These are phyloP conservation scores for Aspergillus carbonarius DNA, from an alignment of 2,329 filamentous ascomycete genomes.

Conservation along the genomic window DNA sequence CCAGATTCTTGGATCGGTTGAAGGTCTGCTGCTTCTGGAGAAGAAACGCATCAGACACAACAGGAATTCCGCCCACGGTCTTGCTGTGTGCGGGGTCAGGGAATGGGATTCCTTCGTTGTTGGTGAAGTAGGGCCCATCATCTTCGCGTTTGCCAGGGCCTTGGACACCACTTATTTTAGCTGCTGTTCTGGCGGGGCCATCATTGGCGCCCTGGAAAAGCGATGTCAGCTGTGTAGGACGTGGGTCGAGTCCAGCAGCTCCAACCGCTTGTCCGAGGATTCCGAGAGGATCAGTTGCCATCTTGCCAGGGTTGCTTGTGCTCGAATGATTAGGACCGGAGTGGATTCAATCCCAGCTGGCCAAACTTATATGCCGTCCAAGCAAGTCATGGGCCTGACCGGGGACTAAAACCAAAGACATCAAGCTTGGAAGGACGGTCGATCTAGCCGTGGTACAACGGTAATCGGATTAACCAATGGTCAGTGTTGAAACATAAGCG, in stretches of 20 bases:
- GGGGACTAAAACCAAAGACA: too few relatives aligned
- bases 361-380: too few relatives aligned
- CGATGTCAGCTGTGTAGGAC: conserved; percentile 29
- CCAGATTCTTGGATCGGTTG: conserved; percentile 56
- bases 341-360: too few relatives aligned
- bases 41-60: conserved; percentile 53
- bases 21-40: conserved; percentile 58
- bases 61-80: conserved; percentile 53
- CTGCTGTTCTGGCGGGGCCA: conserved; percentile 53
- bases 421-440: too few relatives aligned
- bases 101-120: conserved; percentile 54
- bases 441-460: too few relatives aligned
- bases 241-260: conserved; percentile 40
- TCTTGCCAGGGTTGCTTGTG: too few relatives aligned
- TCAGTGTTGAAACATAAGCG: too few relatives aligned
- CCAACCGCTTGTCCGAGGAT: conserved; percentile 35
- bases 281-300: too few relatives aligned
- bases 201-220: conserved; percentile 48
- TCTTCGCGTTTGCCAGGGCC: conserved; percentile 50
- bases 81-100: conserved; percentile 54
- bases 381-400: too few relatives aligned
- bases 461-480: too few relatives aligned
- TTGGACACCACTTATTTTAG: conserved; percentile 51
- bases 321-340: too few relatives aligned
- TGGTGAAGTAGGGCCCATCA: conserved; percentile 55